Evolutionary conservation across 2,329 filamentous ascomycete genomes (phyloP).

Genomic region (Lasiodiplodia sp.): DNA sequence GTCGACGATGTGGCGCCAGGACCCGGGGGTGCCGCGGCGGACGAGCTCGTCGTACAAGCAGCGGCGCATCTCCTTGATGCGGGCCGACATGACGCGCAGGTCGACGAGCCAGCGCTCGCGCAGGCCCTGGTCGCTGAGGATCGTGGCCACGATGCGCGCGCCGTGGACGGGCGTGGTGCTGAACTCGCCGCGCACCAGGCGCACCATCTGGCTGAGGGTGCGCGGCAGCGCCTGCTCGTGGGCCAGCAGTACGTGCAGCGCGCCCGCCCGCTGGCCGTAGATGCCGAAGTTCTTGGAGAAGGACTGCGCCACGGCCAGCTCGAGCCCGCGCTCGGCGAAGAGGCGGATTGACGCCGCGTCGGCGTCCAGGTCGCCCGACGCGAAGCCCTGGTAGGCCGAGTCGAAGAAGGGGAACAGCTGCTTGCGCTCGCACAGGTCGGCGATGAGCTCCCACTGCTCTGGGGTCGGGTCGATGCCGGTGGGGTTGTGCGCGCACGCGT

Average conservation of each 20-base stretch:
- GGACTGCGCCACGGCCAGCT: constrained; percentile 43
- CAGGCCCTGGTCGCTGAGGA: constrained; percentile 38
- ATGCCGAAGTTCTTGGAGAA: constrained; percentile 51
- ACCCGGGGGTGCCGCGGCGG: constrained; percentile 36
- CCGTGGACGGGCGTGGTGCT: constrained; percentile 43
- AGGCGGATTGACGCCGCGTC: constrained; percentile 48
- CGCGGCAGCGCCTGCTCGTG: constrained; percentile 9
- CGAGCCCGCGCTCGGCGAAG: constrained; percentile 35
- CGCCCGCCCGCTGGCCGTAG: constrained; percentile 48
- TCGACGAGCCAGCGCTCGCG: constrained; percentile 43
- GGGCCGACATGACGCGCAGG: constrained; percentile 43
- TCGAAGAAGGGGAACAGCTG: constrained; percentile 49
- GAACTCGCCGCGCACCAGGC: constrained; percentile 40
- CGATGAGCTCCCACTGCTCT: constrained; percentile 46
- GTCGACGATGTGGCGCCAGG: constrained; percentile 42
- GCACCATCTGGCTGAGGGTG: constrained; percentile 15
- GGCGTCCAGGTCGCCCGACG: constrained; percentile 42
- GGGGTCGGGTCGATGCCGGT: constrained; percentile 47
- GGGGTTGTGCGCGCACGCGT: constrained; percentile 50
- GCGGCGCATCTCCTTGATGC: constrained; percentile 45
- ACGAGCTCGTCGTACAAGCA: constrained; percentile 38
- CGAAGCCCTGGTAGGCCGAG: constrained; percentile 51
- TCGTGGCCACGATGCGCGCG: constrained; percentile 39
- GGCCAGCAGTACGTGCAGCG: constrained; percentile 35
- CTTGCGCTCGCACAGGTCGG: constrained; percentile 40